These are phyloP conservation scores for Fusarium anthophilum DNA, from an alignment of 2,329 filamentous ascomycete species.

Conservation along the genomic window DNA sequence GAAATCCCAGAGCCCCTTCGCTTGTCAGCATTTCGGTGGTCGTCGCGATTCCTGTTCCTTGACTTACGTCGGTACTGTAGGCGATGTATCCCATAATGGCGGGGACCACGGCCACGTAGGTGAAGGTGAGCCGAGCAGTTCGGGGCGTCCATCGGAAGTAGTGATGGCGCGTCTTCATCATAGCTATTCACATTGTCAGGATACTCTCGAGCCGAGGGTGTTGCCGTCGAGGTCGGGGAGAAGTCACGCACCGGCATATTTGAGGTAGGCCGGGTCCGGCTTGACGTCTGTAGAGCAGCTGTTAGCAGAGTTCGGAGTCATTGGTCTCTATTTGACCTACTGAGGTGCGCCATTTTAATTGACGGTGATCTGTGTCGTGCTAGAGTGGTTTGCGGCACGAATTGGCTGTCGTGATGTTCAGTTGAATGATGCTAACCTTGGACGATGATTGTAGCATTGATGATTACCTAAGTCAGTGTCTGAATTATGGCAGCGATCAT, in stretches of 20 bases:
- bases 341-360: slow-evolving; percentile 53
- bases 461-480: slow-evolving; percentile 31
- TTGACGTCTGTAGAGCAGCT: slow-evolving; percentile 48
- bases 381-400: slow-evolving; percentile 30
- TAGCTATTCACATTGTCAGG: slow-evolving; percentile 64
- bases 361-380: slow-evolving; percentile 38
- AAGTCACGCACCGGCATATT: slow-evolving; percentile 51
- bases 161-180: slow-evolving; percentile 86
- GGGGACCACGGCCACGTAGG: slow-evolving; percentile 80
- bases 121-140: slow-evolving; percentile 81
- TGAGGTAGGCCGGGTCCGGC: slow-evolving; percentile 54
- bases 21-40: slow-evolving; percentile 34
- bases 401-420: slow-evolving; percentile 41
- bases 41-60: not conserved
- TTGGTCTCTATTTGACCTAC: slow-evolving; percentile 36
- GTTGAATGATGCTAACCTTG: slow-evolving; percentile 27
- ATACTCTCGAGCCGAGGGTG: not conserved
- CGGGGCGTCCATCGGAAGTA: slow-evolving; percentile 94
- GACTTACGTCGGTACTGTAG: slow-evolving; percentile 86
- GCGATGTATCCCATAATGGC: slow-evolving; percentile 74
- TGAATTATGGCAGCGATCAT: slow-evolving; percentile 20
- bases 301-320: slow-evolving; percentile 40
- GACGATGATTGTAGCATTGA: slow-evolving; percentile 34
- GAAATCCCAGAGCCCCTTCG: slow-evolving; percentile 84
- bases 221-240: slow-evolving; percentile 20